These are phyloP conservation scores for Rubus idaeus DNA, from an alignment of 306 rosid genomes.

Conservation along the genomic window DNA sequence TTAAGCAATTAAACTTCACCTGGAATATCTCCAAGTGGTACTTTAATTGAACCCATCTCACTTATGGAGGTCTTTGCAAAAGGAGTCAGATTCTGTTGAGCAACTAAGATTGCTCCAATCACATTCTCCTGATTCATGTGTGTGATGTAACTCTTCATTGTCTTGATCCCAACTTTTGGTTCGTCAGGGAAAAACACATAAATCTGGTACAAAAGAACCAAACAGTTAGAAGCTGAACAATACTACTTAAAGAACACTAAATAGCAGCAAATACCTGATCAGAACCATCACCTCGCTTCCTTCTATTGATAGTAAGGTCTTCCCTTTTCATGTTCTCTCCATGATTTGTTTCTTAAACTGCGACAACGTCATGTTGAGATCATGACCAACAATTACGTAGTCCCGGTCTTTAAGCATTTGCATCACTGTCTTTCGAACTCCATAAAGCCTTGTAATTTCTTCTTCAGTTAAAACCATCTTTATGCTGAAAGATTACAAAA, in stretches of 20 bases:
- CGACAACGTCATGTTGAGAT: slow-evolving; percentile 50
- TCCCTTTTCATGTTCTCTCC: slow-evolving; percentile 60
- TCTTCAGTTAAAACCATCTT: slow-evolving; percentile 62
- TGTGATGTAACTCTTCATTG: slow-evolving; percentile 48
- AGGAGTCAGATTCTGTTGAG: slow-evolving; percentile 56
- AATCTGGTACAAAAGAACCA: slow-evolving; percentile 43
- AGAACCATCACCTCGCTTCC: background rate
- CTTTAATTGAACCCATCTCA: slow-evolving; percentile 49
- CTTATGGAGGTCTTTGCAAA: slow-evolving; percentile 40
- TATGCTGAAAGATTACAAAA: background rate
- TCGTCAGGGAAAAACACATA: slow-evolving; percentile 76
- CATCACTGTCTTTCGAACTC: slow-evolving; percentile 61
- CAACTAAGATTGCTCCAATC: slow-evolving; percentile 58
- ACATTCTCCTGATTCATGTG: slow-evolving; percentile 79
- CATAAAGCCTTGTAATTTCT: slow-evolving; percentile 38
- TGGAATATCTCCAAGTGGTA: slow-evolving; percentile 75
- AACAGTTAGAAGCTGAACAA: background rate
- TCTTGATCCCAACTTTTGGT: slow-evolving; percentile 54
- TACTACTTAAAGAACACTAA: background rate
- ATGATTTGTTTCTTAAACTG: slow-evolving; percentile 45
- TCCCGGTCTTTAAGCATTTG: slow-evolving; percentile 65
- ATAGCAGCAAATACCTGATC: background rate
- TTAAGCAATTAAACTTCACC: slow-evolving; percentile 39
- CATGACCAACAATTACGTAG: slow-evolving; percentile 53
- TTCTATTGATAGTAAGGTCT: slow-evolving; percentile 57